Base-by-base conservation (phyloP, 164 flowering plant species). In the Warburgia ugandensis region DNA sequence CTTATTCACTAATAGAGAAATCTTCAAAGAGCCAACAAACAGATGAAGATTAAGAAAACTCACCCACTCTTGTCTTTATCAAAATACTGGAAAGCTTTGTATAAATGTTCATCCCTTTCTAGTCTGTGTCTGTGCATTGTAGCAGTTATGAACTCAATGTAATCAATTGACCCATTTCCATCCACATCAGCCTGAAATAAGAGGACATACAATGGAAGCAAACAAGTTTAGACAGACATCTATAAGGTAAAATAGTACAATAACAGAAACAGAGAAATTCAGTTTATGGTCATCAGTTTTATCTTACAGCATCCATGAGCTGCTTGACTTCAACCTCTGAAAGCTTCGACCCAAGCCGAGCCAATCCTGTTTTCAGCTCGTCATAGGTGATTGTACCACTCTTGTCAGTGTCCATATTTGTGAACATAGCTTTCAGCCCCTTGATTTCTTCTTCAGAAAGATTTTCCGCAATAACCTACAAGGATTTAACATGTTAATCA, bases 141-240 rank as follows among this genome's bases (percentile, higher is more conserved):
- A 21, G 96, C 98, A 21, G 92, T 87, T 43, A 87, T 77, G 53
- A 91, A 91, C 59, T 91, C 96, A 46, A 84, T 74, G 71, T 87
- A 91, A 53, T 87, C 96, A 29, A 91, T 87, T 1, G 88, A 64
- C 31, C 96, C 98, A 71, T 83, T 75, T 42, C 95, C 92, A 70
- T 87, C 96, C 23, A 83, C 96, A 66, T 91, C 98, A 62, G 96
- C 98, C 98, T 91, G 67, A 49, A n/a, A n/a, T n/a, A n/a, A n/a
- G n/a, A n/a, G n/a, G n/a, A n/a, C n/a, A n/a, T n/a, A n/a, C n/a
- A 48, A 52, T n/a, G 17, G 37, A 13, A 29, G 8, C 28, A n/a
- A n/a, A n/a, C n/a, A n/a, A n/a, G n/a, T n/a, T n/a, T n/a, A n/a
- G n/a, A n/a, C n/a, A n/a, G n/a, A n/a, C n/a, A n/a, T n/a, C n/a